Evolutionary conservation across 148 eudicot genomes (phyloP), one percentile per base, ranked within the genome.

Genomic region (Camellia japonica): DNA sequence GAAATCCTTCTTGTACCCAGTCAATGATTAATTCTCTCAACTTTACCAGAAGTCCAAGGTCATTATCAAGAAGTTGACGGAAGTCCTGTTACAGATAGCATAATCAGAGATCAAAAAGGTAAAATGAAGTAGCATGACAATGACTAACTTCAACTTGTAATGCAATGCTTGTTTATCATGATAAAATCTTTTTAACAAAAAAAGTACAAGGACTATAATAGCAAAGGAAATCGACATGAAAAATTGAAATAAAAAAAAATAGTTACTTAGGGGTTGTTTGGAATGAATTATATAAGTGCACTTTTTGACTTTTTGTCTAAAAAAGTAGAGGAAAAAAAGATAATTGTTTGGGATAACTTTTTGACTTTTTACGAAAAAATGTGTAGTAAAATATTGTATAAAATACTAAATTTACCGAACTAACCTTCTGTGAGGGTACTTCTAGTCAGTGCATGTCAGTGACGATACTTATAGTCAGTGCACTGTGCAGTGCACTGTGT

Each of bases 1-100:
- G 92, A 82, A 94, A 97, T 81, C 99, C 99, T 87, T 93, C 98
- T 84, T 91, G 97, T 78, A 91, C 97, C 99, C 98, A 91, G 83
- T 88, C 95, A 76, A 90, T 84, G 69, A 90, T 81, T 75, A 79
- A 74, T 81, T 86, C 93, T 87, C 91, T 88, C 87, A 97, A 85
- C 83, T 91, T 88, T 49, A 83, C 74, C 64, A 94, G 81, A 72
- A 94, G 82, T 23, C 88, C 92, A 82, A 88, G 62, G 81, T 86
- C 87, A 79, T 94, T 92, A 81, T 94, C 99, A 82, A 97, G 91
- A 70, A 97, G 95, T 80, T 86, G 91, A 60, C 90, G 87, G 79
- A 97, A 91, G 70, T 91, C 93, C 99, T 97, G 82, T 4, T 51
- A 78, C 19, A 74, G 38, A 81, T 44, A 82, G 71, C 75, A 42